A percentile compares a stretch with the other conserved stretches of the same genome.
Evolutionary conservation across 2,329 filamentous ascomycete genomes (phyloP).

Genomic region (Cytospora paraplurivora): DNA sequence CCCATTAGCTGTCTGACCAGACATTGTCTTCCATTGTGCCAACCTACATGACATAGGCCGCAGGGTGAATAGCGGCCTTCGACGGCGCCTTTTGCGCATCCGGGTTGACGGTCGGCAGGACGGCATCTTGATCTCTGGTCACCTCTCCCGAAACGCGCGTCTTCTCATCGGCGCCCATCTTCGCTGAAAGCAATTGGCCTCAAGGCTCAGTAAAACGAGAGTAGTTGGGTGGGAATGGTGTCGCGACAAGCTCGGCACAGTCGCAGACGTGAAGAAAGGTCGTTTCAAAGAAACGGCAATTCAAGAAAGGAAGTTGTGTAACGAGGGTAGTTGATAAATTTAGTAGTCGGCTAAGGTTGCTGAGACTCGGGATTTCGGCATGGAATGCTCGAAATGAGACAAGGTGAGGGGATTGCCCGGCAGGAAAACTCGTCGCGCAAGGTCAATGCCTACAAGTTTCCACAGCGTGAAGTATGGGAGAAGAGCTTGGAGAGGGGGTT

Average conservation of each 20-base stretch:
- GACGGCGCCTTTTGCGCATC: conserved; percentile 69
- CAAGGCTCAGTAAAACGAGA: background rate
- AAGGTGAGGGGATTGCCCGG: conserved; percentile 10
- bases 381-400: conserved; percentile 10
- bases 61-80: conserved; percentile 70
- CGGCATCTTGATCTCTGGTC: conserved; percentile 58
- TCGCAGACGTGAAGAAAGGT: conserved; percentile 2
- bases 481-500: background rate
- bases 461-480: background rate
- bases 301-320: conserved; percentile 21
- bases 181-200: conserved; percentile 31
- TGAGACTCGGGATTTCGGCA: conserved; percentile 5
- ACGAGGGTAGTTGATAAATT: conserved; percentile 23
- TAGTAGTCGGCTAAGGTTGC: conserved; percentile 8
- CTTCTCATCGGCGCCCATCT: conserved; percentile 76
- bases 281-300: conserved; percentile 7
- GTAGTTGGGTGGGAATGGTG: conserved; percentile 2
- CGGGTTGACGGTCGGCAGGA: conserved; percentile 81
- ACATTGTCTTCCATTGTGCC: background rate
- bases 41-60: conserved; percentile 77
- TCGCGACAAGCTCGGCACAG: conserved; percentile 12
- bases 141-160: conserved; percentile 79
- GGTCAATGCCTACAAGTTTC: conserved; percentile 15
- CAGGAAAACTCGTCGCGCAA: conserved; percentile 9
- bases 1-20: background rate